A percentile compares a stretch with the other conserved stretches of the same genome.
phyloP scores from a whole-genome alignment of 2,329 filamentous ascomycete genomes.

The Ceratocystis papillata region DNA sequence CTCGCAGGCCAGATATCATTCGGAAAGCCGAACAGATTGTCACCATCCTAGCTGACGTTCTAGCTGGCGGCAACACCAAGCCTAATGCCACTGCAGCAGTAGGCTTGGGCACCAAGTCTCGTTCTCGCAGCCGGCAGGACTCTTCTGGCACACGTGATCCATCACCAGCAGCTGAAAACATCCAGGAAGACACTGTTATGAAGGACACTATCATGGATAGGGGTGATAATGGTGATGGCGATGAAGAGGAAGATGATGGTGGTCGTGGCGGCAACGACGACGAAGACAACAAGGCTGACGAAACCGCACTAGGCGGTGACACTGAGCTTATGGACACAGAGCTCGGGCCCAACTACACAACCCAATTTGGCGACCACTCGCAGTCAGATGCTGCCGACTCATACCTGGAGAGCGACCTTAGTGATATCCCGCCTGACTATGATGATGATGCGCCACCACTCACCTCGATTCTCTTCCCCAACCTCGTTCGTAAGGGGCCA shows the following conservation, averaged over 20 bases:
- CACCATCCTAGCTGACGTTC: slow-evolving; percentile 13
- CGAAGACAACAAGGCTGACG: slow-evolving; percentile 29
- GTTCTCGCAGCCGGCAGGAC: slow-evolving; percentile 9
- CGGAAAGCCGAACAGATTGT: slow-evolving; percentile 52
- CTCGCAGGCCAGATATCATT: slow-evolving; percentile 48
- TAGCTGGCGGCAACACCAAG: neutral
- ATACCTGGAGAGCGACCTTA: slow-evolving; percentile 59
- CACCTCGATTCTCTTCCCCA: slow-evolving; percentile 39
- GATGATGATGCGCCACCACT: slow-evolving; percentile 46
- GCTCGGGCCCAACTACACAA: slow-evolving; percentile 30
- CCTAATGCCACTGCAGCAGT: neutral
- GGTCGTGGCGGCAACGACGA: slow-evolving; percentile 28
- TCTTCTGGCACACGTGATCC: slow-evolving; percentile 14
- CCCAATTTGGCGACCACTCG: slow-evolving; percentile 28
- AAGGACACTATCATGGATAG: slow-evolving; percentile 33
- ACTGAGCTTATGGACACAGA: slow-evolving; percentile 28
- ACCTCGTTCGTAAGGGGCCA: slow-evolving; percentile 30
- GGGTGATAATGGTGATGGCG: slow-evolving; percentile 27
- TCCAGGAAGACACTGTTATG: slow-evolving; percentile 37
- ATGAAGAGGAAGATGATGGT: slow-evolving; percentile 24
- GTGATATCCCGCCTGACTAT: slow-evolving; percentile 50
- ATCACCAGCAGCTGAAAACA: slow-evolving; percentile 30
- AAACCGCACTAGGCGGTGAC: slow-evolving; percentile 23
- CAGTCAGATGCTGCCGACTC: slow-evolving; percentile 33
- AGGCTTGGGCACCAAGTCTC: neutral